A percentile compares a stretch with the other conserved stretches of the same genome.
These are phyloP conservation scores for Hypoxylon fuscum DNA, from an alignment of 495 filamentous ascomycete species.

Conservation along the genomic window DNA sequence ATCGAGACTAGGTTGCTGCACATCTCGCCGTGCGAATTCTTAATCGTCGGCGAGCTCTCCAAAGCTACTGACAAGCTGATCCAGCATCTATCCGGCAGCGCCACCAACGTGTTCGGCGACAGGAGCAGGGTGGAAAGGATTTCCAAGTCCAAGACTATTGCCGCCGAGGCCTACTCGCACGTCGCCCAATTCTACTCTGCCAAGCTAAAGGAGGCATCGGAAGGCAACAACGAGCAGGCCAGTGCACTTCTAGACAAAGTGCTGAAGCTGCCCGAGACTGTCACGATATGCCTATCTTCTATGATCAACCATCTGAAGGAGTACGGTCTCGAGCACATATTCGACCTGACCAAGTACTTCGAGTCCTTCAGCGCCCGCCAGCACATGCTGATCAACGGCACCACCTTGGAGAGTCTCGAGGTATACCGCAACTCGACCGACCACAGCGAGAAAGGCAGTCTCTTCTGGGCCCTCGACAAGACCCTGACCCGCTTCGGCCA, in stretches of 20 bases:
- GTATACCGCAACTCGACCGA: conserved; percentile 97
- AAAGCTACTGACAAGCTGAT: conserved; percentile 94
- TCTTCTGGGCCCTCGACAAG: conserved; percentile 95
- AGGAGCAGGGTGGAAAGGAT: conserved; percentile 83
- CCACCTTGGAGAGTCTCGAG: conserved; percentile 91
- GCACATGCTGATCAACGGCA: conserved; percentile 96
- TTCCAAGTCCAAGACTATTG: conserved; percentile 80
- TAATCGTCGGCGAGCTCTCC: conserved; percentile 93
- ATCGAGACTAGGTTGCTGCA: conserved; percentile 94
- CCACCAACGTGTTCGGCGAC: conserved; percentile 92
- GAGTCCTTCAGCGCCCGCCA: conserved; percentile 93
- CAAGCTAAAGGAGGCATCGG: conserved; percentile 70
- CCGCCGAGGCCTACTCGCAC: conserved; percentile 84
- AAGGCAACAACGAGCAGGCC: conserved; percentile 53
- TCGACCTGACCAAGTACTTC: conserved; percentile 97
- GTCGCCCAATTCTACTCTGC: conserved; percentile 94
- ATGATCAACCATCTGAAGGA: conserved; percentile 96
- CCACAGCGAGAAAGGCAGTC: conserved; percentile 81
- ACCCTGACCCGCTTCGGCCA: conserved; percentile 92
- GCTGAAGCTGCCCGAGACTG: conserved; percentile 81
- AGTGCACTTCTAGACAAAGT: conserved; percentile 83
- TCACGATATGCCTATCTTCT: conserved; percentile 91
- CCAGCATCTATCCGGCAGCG: conserved; percentile 85
- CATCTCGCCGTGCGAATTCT: conserved; percentile 93
- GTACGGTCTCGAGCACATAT: conserved; percentile 95